Evolutionary conservation across 805 yeast species (phyloP).

Genomic region (Sugiyamaella smithiae): DNA sequence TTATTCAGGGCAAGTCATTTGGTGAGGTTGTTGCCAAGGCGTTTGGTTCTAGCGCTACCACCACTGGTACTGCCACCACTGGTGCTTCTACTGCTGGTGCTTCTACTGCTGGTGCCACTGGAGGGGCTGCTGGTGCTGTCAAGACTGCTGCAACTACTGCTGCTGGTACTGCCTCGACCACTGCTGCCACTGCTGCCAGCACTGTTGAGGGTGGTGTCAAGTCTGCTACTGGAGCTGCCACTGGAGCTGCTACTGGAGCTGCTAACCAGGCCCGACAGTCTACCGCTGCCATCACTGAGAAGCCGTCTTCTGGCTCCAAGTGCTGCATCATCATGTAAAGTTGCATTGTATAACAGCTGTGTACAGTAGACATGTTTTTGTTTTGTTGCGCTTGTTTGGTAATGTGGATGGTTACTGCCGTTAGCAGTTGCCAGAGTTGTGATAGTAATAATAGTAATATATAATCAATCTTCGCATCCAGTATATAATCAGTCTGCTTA

Average conservation of each 20-base stretch:
- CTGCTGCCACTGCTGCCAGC: constrained; percentile 42
- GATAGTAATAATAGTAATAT: too few species aligned
- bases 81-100: constrained; percentile 92
- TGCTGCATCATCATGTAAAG: constrained; percentile 20
- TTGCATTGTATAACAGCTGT: constrained; percentile 3
- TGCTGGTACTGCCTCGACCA: constrained; percentile 62
- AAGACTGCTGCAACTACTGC: constrained; percentile 63
- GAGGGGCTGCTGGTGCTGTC: constrained; percentile 76
- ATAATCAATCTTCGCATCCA: too few species aligned
- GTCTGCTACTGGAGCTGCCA: constrained; percentile 83
- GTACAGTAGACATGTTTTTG: too few species aligned
- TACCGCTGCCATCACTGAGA: constrained; percentile 17
- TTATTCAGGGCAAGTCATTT: constrained; percentile 65
- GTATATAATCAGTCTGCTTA: too few species aligned
- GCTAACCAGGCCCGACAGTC: constrained; percentile 46
- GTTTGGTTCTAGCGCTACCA: constrained; percentile 33
- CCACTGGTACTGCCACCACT: too few species aligned
- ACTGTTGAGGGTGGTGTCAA: constrained; percentile 58
- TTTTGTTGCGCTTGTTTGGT: too few species aligned
- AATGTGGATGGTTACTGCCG: too few species aligned
- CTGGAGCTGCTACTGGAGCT: constrained; percentile 74
- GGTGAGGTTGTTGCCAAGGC: constrained; percentile 41
- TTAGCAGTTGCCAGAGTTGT: too few species aligned
- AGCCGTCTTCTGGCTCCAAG: constrained; percentile 15
- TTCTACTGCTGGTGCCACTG: constrained; percentile 83